Base-by-base conservation (phyloP, 2,329 filamentous ascomycete species). In the Acephala macrosclerotiorum region DNA sequence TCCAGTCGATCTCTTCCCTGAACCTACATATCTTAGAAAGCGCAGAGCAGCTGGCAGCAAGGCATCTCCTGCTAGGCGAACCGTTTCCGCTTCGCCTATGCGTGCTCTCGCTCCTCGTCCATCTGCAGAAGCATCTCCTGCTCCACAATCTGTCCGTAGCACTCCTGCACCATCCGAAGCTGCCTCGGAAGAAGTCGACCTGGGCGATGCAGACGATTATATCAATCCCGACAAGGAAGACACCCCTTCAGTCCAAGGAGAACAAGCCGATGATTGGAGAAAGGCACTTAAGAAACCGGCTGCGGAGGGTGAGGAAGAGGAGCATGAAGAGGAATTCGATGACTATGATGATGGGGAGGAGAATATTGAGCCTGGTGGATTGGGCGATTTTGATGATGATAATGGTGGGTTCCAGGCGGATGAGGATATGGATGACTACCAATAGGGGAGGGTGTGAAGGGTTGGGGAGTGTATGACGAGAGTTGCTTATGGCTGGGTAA, bases 181-280 rank as follows among this genome's bases (percentile, higher is more conserved):
- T 1, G 33, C 14, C 8, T 26, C 14, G 7, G 55, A 57, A 14
- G 29, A 7, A 7, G 12, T 29, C 26, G 49, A 49, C 29, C 4
- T 33, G 29, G 29, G 29, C 14, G 45, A 49, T 22, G 6, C 22
- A 12, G 26, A 18, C 25, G 49, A 53, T 25, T 53, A 53, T 18
- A 22, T 29, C 8, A 5, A 33, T 22, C 49, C 49, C 5, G 14
- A 53, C 9, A 22, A 25, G 20, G 20, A n/a, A 11, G 9, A 6
- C 20, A n/a, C 25, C 18, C 22, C 26, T 18, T 12, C 25, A 5
- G 49, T 33, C 49, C 22, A 25, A 22, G 25, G 26, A 33, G 51
- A 57, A 57, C 33, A 20, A 25, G 55, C 36, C 33, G 55, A 57
- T 4, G 55, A 57, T 18, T 49, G 58, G 29, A 49, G 29, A 29